Percentiles rank a stretch among this genome's conserved stretches.
Evolutionary conservation across 192 early-diverging fungal genomes (phyloP).

Genomic region (Umbelopsis isabellina): DNA sequence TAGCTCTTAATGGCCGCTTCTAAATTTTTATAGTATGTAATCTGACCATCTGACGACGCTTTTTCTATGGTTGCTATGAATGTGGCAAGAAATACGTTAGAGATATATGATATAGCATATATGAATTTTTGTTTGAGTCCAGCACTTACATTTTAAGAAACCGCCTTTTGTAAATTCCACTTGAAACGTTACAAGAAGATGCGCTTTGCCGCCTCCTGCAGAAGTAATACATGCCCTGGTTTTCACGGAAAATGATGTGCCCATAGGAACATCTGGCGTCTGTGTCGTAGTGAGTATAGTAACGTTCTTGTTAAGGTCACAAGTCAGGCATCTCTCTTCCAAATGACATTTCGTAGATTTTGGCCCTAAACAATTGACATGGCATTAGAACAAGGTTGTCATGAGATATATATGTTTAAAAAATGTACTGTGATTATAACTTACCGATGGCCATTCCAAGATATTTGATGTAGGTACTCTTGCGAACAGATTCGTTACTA

Average conservation of each 20-base stretch:
- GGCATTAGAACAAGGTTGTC: constrained; percentile 34
- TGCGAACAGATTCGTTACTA: constrained; percentile 24
- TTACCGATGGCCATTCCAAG: constrained; percentile 46
- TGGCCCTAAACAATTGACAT: constrained; percentile 43
- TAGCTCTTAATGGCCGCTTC: constrained; percentile 46
- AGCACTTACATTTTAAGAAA: constrained; percentile 51
- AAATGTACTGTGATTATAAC: constrained; percentile 19
- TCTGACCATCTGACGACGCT: constrained; percentile 42
- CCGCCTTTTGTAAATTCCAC: constrained; percentile 59
- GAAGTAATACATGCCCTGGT: constrained; percentile 58
- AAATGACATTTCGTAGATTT: constrained; percentile 59
- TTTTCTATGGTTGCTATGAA: constrained; percentile 43
- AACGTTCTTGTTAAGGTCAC: constrained; percentile 52
- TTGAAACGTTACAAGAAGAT: constrained; percentile 52
- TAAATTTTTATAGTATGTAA: constrained; percentile 46
- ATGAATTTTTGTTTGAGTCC: constrained; percentile 21
- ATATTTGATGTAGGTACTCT: constrained; percentile 43
- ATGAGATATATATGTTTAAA: constrained; percentile 26
- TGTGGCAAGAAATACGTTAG: neutral
- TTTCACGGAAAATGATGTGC: constrained; percentile 56
- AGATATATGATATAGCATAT: neutral
- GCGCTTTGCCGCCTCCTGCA: constrained; percentile 45
- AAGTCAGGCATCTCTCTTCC: constrained; percentile 49
- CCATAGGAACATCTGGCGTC: constrained; percentile 63
- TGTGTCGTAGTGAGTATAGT: constrained; percentile 52